Evolutionary conservation across 768 basidiomycete species (phyloP), one percentile per base, ranked within the genome.

Genomic region (Kwoniella newhampshirensis): DNA sequence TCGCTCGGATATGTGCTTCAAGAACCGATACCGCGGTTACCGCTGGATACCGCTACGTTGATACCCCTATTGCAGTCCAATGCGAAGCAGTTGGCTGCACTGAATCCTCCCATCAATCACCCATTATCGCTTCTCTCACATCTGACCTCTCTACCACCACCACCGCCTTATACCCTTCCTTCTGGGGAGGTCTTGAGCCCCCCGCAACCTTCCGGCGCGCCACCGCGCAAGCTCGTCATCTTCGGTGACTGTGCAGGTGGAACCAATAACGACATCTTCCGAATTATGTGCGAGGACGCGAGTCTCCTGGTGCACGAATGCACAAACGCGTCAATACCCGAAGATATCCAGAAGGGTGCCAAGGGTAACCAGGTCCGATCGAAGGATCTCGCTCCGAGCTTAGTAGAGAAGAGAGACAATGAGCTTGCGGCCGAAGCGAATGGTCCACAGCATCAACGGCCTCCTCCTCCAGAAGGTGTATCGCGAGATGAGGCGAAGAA

Each of bases 311-410:
- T 76, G 3, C 75, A 76, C 52, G 75, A 76, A 55, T 73, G 73
- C 49, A 76, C 75, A n/a, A 76, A 74, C 51, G 71, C 67, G n/a
- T 63, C 67, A 53, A 69, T 76, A 18, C 63, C 73, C 25, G 84
- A 86, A 9, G 85, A 85, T 43, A 82, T 87, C 44, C 85, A 82
- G 70, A 83, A 80, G 51, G 81, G 84, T 0, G 84, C 85, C 54
- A 88, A 86, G 73, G 82, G 86, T 13, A 81, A 74, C 61, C 70
- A 70, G 26, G 52, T 67, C 36, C 51, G 76, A 12, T 63, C 84
- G 23, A 81, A 81, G 18, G 89, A 89, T 55, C 72, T 89, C 18
- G 88, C 88, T 70, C 74, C 63, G 18, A 70, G 61, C 39, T 52
- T 77, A 42, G 68, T 71, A 6, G 43, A 60, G 48, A 62, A 70